Conservation (phyloP, 2,329 filamentous ascomycete genomes). For the Alternaria sp. region DNA sequence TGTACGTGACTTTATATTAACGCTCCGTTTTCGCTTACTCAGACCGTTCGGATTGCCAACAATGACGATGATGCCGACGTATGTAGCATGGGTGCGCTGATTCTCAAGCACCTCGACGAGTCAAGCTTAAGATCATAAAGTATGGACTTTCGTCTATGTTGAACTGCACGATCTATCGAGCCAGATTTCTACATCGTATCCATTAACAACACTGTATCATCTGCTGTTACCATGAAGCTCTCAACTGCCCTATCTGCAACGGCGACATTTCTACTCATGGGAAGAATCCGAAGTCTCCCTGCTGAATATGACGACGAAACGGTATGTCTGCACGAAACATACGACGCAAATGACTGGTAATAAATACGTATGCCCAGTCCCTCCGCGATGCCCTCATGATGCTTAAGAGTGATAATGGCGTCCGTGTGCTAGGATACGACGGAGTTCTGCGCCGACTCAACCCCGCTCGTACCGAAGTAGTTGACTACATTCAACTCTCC, state of each 20-base stretch:
- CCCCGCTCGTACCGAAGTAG: background rate
- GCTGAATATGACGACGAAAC: background rate
- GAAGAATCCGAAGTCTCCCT: background rate
- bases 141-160: background rate
- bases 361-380: background rate
- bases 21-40: background rate
- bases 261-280: background rate
- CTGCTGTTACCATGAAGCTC: background rate
- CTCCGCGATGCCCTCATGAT: background rate
- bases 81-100: background rate
- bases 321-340: background rate
- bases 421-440: background rate
- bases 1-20: background rate
- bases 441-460: background rate
- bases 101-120: background rate
- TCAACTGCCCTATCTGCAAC: background rate
- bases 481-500: background rate
- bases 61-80: background rate
- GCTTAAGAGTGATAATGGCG: background rate
- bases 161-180: background rate
- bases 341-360: background rate
- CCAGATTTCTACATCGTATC: background rate
- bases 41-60: background rate
- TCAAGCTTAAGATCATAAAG: background rate
- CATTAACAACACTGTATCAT: background rate